These are phyloP conservation scores for Clitopilus passeckerianus DNA, from an alignment of 768 basidiomycete genomes.

Conservation along the genomic window DNA sequence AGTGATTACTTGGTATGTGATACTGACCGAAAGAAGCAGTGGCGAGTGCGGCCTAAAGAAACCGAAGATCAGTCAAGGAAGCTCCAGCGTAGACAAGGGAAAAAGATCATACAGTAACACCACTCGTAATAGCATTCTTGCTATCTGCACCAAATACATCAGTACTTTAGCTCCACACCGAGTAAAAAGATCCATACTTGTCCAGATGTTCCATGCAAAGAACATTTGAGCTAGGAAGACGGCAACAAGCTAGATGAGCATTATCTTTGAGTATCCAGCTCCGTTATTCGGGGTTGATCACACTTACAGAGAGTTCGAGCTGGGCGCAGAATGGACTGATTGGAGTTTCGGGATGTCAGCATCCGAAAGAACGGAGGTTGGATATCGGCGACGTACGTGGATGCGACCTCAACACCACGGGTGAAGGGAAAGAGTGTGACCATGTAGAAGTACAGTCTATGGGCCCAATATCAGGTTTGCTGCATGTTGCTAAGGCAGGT, in stretches of 20 bases:
- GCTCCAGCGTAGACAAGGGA: background rate
- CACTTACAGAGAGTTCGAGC: slow-evolving; percentile 10
- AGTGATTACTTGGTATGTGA: background rate
- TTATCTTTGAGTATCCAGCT: background rate
- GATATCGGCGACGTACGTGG: slow-evolving; percentile 5
- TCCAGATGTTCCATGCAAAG: slow-evolving; percentile 9
- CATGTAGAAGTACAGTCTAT: slow-evolving; percentile 13
- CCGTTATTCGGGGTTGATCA: background rate
- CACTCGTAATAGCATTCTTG: slow-evolving; percentile 6
- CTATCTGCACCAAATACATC: slow-evolving; percentile 2
- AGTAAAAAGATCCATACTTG: slow-evolving; percentile 1
- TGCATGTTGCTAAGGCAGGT: background rate
- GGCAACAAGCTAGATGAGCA: slow-evolving; percentile 3
- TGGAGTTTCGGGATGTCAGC: background rate
- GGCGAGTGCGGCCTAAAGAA: slow-evolving; percentile 5
- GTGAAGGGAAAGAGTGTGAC: slow-evolving; percentile 14
- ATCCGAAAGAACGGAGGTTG: background rate
- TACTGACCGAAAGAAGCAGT: slow-evolving; percentile 5
- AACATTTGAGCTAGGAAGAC: slow-evolving; percentile 11
- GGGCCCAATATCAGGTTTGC: background rate
- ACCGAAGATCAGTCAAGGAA: background rate
- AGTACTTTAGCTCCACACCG: background rate
- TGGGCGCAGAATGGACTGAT: slow-evolving; percentile 11
- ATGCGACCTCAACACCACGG: slow-evolving; percentile 8
- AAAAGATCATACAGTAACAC: slow-evolving; percentile 3